Conservation (phyloP, 2,329 filamentous ascomycete genomes). For the Penicillium nordicum region DNA sequence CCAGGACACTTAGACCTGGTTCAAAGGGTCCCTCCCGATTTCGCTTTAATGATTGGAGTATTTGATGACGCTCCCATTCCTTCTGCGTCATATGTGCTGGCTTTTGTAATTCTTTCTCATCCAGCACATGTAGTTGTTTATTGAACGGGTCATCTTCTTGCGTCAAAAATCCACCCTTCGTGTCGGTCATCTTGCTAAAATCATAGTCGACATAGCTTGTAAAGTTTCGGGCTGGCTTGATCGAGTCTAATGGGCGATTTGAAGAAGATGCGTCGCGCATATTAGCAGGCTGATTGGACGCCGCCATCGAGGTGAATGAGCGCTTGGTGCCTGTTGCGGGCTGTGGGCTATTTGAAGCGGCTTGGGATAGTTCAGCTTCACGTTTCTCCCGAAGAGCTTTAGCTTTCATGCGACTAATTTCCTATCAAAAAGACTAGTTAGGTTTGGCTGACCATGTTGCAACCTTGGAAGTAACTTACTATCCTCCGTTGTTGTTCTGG, state of each 20-base stretch:
- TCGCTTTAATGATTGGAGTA: conserved; percentile 68
- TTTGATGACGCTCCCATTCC: conserved; percentile 84
- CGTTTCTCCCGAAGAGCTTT: conserved; percentile 78
- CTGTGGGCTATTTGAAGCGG: conserved; percentile 33
- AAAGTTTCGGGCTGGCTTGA: conserved; percentile 81
- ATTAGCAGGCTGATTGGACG: conserved; percentile 52
- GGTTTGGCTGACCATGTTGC: neutral
- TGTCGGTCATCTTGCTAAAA: conserved; percentile 96
- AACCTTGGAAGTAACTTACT: conserved; percentile 33
- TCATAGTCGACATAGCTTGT: conserved; percentile 96
- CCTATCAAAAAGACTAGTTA: conserved; percentile 49
- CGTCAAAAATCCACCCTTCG: conserved; percentile 92
- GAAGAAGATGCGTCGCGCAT: conserved; percentile 63
- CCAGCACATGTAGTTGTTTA: conserved; percentile 62
- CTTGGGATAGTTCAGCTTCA: conserved; percentile 57
- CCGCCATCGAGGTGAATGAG: conserved; percentile 61
- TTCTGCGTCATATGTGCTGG: conserved; percentile 83
- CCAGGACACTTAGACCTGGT: conserved; percentile 75
- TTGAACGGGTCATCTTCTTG: conserved; percentile 88
- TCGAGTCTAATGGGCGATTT: conserved; percentile 45
- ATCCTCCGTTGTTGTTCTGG: conserved; percentile 60
- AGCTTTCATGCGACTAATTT: conserved; percentile 81
- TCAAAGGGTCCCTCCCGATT: conserved; percentile 81
- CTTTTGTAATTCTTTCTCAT: conserved; percentile 57
- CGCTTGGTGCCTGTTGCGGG: conserved; percentile 69